Evolutionary conservation across 179 eudicot genomes (phyloP).

Genomic region (Monotropa hypopitys): DNA sequence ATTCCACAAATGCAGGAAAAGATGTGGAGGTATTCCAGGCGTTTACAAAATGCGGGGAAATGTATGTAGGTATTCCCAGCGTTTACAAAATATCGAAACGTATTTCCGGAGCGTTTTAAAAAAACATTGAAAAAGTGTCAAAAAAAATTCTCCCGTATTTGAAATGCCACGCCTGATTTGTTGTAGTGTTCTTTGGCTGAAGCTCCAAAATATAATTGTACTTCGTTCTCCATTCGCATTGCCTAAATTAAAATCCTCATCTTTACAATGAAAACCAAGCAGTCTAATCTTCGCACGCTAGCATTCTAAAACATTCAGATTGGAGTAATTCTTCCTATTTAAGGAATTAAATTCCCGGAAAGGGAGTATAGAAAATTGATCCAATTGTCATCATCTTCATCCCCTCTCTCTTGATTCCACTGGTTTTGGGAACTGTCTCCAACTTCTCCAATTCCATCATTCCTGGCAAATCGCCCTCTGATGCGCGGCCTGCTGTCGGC

Average conservation of each 20-base stretch:
- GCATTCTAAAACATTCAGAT: background rate
- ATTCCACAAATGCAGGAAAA: too few species aligned
- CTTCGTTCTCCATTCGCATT: background rate
- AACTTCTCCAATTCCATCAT: conserved; percentile 42
- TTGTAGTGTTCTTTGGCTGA: background rate
- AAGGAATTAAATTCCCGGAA: conserved; percentile 4
- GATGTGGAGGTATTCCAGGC: too few species aligned
- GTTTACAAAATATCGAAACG: too few species aligned
- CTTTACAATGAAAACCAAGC: background rate
- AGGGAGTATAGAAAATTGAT: conserved; percentile 8
- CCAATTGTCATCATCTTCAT: conserved; percentile 39
- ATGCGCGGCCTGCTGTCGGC: conserved; percentile 88
- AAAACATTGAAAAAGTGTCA: too few species aligned
- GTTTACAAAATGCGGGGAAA: too few species aligned
- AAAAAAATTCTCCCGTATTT: too few species aligned
- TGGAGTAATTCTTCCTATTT: background rate
- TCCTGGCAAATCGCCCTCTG: conserved; percentile 80
- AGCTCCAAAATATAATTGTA: background rate
- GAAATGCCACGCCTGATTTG: too few species aligned
- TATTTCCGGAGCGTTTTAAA: too few species aligned
- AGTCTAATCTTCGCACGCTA: background rate
- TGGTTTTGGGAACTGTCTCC: conserved; percentile 25
- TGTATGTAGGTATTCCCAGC: too few species aligned
- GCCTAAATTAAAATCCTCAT: conserved; percentile 3
- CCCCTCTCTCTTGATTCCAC: conserved; percentile 29